These are phyloP conservation scores for Monosporascus cannonballus DNA, from an alignment of 2,329 filamentous ascomycete genomes.

Conservation along the genomic window DNA sequence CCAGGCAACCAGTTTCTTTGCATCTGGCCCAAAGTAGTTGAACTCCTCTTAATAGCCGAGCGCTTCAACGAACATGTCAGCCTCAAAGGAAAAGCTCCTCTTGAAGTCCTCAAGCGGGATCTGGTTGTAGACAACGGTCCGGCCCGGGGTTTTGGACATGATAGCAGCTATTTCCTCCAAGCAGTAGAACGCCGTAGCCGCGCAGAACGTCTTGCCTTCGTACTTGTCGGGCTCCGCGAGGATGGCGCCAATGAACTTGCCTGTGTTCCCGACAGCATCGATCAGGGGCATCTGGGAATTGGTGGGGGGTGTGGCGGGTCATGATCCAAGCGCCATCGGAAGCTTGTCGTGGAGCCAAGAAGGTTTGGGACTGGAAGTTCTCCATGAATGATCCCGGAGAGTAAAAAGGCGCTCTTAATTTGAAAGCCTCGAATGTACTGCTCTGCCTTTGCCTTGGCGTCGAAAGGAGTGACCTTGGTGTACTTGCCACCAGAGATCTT, in stretches of 20 bases:
- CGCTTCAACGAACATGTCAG: conserved; percentile 5
- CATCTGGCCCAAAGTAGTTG: conserved; percentile 7
- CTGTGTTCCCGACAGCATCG: conserved; percentile 37
- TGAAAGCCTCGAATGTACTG: conserved; percentile 31
- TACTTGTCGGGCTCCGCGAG: conserved; percentile 36
- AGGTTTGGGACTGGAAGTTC: conserved; percentile 25
- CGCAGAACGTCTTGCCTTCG: conserved; percentile 37
- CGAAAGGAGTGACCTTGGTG: conserved; percentile 30
- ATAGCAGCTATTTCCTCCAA: conserved; percentile 32
- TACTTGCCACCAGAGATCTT: conserved; percentile 28
- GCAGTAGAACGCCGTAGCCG: conserved; percentile 32
- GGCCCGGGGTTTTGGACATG: conserved; percentile 33
- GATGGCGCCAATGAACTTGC: conserved; percentile 35
- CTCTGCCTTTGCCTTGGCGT: conserved; percentile 33
- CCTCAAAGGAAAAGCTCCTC: neutral
- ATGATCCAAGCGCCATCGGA: conserved; percentile 24
- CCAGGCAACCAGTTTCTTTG: conserved; percentile 5
- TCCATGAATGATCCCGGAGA: conserved; percentile 37
- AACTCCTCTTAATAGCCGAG: conserved; percentile 3
- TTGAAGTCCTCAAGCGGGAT: conserved; percentile 7
- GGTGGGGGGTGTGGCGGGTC: conserved; percentile 17
- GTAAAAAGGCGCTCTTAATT: conserved; percentile 32
- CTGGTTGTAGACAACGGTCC: conserved; percentile 20
- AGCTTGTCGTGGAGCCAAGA: conserved; percentile 23
- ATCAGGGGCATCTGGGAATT: conserved; percentile 35